phyloP scores from a whole-genome alignment of 768 basidiomycete genomes.

The Multifurca ochricompacta region DNA sequence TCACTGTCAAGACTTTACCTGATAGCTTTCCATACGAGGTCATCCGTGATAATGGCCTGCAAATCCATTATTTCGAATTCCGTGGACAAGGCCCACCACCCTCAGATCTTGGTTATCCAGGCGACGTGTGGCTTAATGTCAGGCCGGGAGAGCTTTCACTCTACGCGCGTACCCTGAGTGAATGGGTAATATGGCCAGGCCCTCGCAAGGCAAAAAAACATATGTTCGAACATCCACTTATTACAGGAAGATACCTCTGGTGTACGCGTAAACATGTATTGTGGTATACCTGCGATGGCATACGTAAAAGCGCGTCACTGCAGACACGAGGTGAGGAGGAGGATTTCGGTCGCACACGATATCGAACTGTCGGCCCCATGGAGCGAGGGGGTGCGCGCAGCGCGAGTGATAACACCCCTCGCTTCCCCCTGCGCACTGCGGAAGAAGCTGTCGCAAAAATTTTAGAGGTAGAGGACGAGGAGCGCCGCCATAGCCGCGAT shows the following conservation, averaged over 20 bases:
- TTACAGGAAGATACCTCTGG: slow-evolving; percentile 22
- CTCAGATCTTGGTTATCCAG: slow-evolving; percentile 22
- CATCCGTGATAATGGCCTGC: slow-evolving; percentile 20
- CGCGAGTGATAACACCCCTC: slow-evolving; percentile 9
- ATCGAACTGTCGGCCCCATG: slow-evolving; percentile 21
- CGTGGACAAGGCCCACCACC: slow-evolving; percentile 25
- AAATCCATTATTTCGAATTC: slow-evolving; percentile 25
- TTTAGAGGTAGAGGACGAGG: slow-evolving; percentile 19
- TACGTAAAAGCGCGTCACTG: slow-evolving; percentile 22
- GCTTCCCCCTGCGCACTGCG: slow-evolving; percentile 21
- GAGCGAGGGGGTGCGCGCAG: slow-evolving; percentile 20
- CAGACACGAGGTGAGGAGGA: slow-evolving; percentile 22
- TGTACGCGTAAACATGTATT: slow-evolving; percentile 22
- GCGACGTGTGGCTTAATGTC: slow-evolving; percentile 26
- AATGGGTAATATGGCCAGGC: slow-evolving; percentile 22
- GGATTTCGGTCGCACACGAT: slow-evolving; percentile 21
- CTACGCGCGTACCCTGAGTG: slow-evolving; percentile 16
- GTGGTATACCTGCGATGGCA: slow-evolving; percentile 23
- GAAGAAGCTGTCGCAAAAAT: slow-evolving; percentile 22
- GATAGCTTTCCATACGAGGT: slow-evolving; percentile 21
- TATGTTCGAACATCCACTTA: slow-evolving; percentile 22
- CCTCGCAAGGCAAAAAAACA: slow-evolving; percentile 23
- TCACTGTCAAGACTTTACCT: slow-evolving; percentile 20
- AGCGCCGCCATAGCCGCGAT: slow-evolving; percentile 20
- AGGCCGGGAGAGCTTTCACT: slow-evolving; percentile 17